Conservation (phyloP, 495 filamentous ascomycete genomes). For the Polyplosphaeria fusca region DNA sequence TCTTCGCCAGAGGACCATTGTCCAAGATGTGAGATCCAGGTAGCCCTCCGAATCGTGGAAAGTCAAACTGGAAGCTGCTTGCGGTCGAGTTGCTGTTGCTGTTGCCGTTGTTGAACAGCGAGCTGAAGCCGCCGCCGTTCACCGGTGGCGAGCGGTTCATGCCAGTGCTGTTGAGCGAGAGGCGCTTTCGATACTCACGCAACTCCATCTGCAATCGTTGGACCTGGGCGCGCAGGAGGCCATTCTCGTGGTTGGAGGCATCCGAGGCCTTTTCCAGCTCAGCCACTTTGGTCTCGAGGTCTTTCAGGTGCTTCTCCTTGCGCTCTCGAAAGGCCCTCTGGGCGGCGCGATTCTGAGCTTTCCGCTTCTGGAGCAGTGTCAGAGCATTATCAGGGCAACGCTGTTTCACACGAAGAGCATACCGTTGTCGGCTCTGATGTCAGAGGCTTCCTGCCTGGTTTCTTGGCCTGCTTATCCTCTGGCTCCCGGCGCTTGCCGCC, state of each 20-base stretch:
- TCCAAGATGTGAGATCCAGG: conserved; percentile 62
- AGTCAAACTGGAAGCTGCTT: conserved; percentile 88
- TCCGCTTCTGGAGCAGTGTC: conserved; percentile 76
- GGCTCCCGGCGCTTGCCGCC: conserved; percentile 78
- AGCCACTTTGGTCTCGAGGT: conserved; percentile 89
- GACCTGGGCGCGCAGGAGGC: conserved; percentile 75
- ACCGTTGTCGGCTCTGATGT: conserved; percentile 95
- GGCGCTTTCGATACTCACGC: conserved; percentile 81
- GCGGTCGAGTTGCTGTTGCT: conserved; percentile 31
- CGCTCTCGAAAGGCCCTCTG: conserved; percentile 96
- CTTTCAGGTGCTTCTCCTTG: conserved; percentile 96
- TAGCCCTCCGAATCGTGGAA: conserved; percentile 83
- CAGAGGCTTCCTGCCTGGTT: conserved; percentile 92
- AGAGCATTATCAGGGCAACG: conserved; percentile 36
- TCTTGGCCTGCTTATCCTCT: conserved; percentile 77
- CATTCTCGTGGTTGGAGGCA: conserved; percentile 80
- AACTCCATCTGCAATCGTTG: conserved; percentile 83
- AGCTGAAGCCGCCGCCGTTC: conserved; percentile 26
- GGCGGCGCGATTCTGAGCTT: conserved; percentile 95
- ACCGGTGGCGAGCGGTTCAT: conserved; percentile 45
- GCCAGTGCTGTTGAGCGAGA: conserved; percentile 57
- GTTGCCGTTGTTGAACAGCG: conserved; percentile 11
- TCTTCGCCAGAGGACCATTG: conserved; percentile 43
- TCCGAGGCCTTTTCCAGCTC: conserved; percentile 88
- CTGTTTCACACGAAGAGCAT: conserved; percentile 45